A percentile compares a stretch with the other conserved stretches of the same genome.
Conservation (phyloP, 148 eudicot genomes). For the Beta vulgaris region DNA sequence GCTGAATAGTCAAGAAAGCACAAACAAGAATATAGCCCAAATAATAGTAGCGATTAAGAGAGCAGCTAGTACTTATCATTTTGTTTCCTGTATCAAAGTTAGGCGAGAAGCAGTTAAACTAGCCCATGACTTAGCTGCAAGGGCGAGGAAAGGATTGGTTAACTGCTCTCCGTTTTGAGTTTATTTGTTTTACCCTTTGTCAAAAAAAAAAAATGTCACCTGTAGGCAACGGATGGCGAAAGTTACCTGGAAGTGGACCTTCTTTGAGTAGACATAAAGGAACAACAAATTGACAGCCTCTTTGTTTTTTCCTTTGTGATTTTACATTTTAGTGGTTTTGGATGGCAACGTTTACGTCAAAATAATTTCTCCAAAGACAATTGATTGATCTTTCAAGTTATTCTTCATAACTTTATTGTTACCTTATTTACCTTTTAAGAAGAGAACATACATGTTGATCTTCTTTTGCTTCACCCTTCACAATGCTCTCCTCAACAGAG, state of each 20-base stretch:
- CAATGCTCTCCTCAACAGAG: constrained; percentile 33
- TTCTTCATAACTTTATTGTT: not conserved
- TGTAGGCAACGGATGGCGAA: constrained; percentile 14
- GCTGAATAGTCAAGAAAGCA: too few species aligned
- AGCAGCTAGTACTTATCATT: too few species aligned
- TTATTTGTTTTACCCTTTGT: too few species aligned
- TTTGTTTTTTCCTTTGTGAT: not conserved
- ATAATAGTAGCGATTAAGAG: too few species aligned
- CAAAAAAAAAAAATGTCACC: too few species aligned
- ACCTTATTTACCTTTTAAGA: constrained; percentile 10
- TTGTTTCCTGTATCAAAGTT: too few species aligned
- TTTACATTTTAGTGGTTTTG: not conserved
- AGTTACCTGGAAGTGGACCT: constrained; percentile 27
- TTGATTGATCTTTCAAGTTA: not conserved
- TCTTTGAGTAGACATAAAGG: constrained; percentile 17
- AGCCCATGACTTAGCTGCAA: too few species aligned
- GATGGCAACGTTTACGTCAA: too few species aligned
- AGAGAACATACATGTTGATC: not conserved
- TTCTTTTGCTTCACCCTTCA: constrained; percentile 64
- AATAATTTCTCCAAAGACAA: constrained; percentile 15
- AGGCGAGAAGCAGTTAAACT: too few species aligned
- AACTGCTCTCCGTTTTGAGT: too few species aligned
- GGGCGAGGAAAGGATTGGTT: too few species aligned
- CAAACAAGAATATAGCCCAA: too few species aligned
- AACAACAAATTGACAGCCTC: constrained; percentile 21